These are phyloP conservation scores for Inosperma sp. DNA, from an alignment of 768 basidiomycete species.

Conservation along the genomic window DNA sequence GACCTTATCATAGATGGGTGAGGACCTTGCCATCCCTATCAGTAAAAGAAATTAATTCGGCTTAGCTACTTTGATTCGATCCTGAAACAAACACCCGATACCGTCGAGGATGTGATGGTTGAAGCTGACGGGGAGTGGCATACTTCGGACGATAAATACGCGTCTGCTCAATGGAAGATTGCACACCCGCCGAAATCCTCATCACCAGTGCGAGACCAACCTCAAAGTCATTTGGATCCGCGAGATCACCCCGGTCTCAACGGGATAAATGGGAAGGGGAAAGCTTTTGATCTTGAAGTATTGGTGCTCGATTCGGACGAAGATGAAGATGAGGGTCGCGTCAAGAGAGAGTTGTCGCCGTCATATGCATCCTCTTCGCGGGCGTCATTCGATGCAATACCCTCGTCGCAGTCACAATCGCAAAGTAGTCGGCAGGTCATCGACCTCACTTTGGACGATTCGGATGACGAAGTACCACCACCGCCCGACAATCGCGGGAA, in stretches of 20 bases:
- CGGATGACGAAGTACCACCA: constrained; percentile 53
- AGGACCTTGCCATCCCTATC: constrained; percentile 1
- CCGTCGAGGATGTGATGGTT: constrained; percentile 87
- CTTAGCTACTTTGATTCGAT: constrained; percentile 85
- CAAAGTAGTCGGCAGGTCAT: constrained; percentile 55
- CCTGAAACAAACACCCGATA: constrained; percentile 67
- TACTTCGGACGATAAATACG: constrained; percentile 81
- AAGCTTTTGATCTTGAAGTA: constrained; percentile 51
- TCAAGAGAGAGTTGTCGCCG: constrained; percentile 72
- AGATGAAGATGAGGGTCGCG: constrained; percentile 71
- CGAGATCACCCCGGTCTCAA: constrained; percentile 21
- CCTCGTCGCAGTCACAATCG: constrained; percentile 26
- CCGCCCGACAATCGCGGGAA: constrained; percentile 38
- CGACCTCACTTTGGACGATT: constrained; percentile 71
- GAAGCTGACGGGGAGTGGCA: constrained; percentile 98
- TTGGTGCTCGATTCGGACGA: constrained; percentile 73
- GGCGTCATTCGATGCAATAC: constrained; percentile 30
- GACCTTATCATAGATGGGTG: constrained; percentile 93
- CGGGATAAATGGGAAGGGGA: constrained; percentile 39
- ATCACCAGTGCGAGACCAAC: constrained; percentile 30
- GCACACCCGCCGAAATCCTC: constrained; percentile 38
- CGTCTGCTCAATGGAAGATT: constrained; percentile 66
- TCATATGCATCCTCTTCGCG: constrained; percentile 48
- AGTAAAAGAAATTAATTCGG: not conserved
- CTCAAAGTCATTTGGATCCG: constrained; percentile 25